Base-by-base conservation (phyloP, 345 rosid species). In the Boechera divaricarpa region DNA sequence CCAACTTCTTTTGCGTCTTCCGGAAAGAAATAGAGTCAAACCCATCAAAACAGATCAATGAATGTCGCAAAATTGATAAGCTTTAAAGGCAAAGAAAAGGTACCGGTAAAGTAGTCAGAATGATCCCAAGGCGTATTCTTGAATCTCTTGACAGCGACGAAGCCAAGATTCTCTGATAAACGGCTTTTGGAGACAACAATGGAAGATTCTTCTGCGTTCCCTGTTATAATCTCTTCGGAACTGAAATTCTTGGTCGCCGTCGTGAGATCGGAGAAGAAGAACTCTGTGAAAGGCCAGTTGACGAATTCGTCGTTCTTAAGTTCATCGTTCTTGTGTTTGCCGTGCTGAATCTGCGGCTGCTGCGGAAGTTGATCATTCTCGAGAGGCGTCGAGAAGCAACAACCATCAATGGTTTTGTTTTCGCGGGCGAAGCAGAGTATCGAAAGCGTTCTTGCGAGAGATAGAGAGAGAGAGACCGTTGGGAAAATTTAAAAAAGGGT, bases 1-100 rank as follows among this genome's bases (percentile, higher is more conserved):
- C 96, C 94, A 26, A 91, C 91, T 57, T 87, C 90, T 81, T 79
- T 63, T 6, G 96, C 97, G 76, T 93, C 97, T 7, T 87, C 91
- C 98, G 87, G 33, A 38, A 57, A 38, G 6, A 51, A 28, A 31
- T 33, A 31, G 18, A 35, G n/a, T 60, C 60, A 67, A 47, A 44
- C 44, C 53, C 16, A 62, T 49, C 36, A 51, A 11, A 28, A 21
- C 10, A 36, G 28, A 59, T 59, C 15, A 47, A 33, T 47, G 26
- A 62, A 13, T 32, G 12, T 28, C 53, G 24, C 26, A 29, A 39
- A 54, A 41, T 4, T 3, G 26, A 13, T 3, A 31, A 33, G 0
- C 10, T 26, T 49, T 72, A 38, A 10, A 38, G 31, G 32, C 3
- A 5, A 61, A 63, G 24, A 18, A 76, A 51, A 1, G 29, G 7